Base-by-base conservation (phyloP, 2,329 filamentous ascomycete species). In the Monosporascus sp. region DNA sequence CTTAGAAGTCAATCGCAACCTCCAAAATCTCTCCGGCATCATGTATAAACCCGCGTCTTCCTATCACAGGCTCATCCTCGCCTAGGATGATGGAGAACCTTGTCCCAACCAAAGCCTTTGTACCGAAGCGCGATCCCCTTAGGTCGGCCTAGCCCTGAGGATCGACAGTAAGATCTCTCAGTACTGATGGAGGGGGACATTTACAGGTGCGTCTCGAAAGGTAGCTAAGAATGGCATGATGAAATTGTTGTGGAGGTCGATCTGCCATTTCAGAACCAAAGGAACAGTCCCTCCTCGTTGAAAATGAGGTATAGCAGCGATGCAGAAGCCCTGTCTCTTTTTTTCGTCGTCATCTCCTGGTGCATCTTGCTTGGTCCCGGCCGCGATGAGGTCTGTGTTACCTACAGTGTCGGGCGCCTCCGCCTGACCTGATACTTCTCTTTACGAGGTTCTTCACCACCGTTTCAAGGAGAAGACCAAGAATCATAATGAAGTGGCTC, bases 401-500 rank as follows among this genome's bases (percentile, higher is more conserved):
- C 52, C 48, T 0, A 48, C 57, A 22, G 48, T 19, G 17, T 17
- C 38, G 11, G 51, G 51, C 9, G 41, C 44, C 17, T 54, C 52
- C 16, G 49, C 44, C 11, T 60, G 50, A 69, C 56, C 53, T 66
- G 62, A 56, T 66, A 52, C 50, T 65, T 63, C 38, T 69, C 66
- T 50, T 73, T 58, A 65, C 64, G 9, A 64, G 38, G 31, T 34
- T 34, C 31, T 34, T 34, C 31, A 34, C 9, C 27, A 31, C 9
- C 11, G 70, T 73, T 55, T 84, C 80, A 0, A 88, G 87, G 31
- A 91, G 65, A 24, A 84, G 63, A 1, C 79, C 79, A 40, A 5
- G 74, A 74, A 5, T 76, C 78, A 66, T 90, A 90, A 8, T 91
- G 73, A 20, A 91, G 60, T 51, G 79, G 79, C 62, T 80, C 84